Base-by-base conservation (phyloP, 306 rosid species). In the Dryas octopetala region DNA sequence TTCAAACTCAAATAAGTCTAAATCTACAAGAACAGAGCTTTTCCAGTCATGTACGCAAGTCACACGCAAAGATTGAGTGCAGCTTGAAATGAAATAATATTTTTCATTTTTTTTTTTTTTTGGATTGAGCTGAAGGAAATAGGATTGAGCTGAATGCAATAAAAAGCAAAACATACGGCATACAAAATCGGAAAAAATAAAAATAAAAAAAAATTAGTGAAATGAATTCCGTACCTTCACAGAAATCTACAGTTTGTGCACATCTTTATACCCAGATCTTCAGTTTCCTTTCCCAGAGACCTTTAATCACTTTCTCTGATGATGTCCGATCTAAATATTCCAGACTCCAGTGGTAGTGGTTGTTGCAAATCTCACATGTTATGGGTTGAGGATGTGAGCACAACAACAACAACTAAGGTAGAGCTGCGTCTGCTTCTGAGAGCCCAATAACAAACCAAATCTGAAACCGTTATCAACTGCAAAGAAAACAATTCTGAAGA, bases 51-150 rank as follows among this genome's bases (percentile, higher is more conserved):
- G 16, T 1, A 41, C 16, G 44, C 7, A 53, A 23, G 51, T 8
- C 12, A 38, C 75, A 71, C 66, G 52, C 65, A 71, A 44, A 71
- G 66, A 44, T 71, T 71, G 65, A 19, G 75, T 13, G 47, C 15
- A 43, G 64, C 53, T 52, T 23, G 23, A 23, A 23, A 23, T 23
- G 23, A 23, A 23, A 23, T 32, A 32, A 32, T 32, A 32, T 32
- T 1, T 32, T 32, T 32, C 23, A 0, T 57, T 43, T 71, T 13
- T 12, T 16, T 7, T 6, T 45, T 48, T 4, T 0, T 45, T 44
- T 13, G 12, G 75, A 5, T 43, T 9, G 11, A 55, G 41, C 17
- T 55, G 52, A 46, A 19, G 6, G 55, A 50, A 53, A 17, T 15
- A 69, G 28, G 11, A 57, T 46, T 32, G 38, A 32, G 38, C 38